These are phyloP conservation scores for Ramichloridium luteum DNA, from an alignment of 2,329 filamentous ascomycete genomes.

Conservation along the genomic window DNA sequence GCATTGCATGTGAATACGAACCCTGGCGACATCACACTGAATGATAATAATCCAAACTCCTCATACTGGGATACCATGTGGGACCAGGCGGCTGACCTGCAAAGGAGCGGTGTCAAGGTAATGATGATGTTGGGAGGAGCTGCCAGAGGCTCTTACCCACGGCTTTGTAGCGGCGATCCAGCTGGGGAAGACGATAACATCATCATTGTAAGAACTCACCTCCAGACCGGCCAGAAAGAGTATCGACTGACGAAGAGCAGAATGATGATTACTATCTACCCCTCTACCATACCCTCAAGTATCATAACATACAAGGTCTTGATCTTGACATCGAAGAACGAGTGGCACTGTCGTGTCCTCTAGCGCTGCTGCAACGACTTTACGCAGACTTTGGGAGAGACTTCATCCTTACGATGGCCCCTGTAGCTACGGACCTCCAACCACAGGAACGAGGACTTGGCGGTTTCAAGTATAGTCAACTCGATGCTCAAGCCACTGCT, in stretches of 20 bases:
- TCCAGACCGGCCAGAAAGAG: neutral
- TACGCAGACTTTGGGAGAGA: constrained; percentile 17
- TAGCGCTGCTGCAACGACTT: constrained; percentile 17
- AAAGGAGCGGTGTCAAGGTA: constrained; percentile 19
- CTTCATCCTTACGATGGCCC: constrained; percentile 24
- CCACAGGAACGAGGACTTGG: constrained; percentile 12
- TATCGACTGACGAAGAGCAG: constrained; percentile 6
- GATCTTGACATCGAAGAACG: constrained; percentile 23
- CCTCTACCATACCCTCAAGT: constrained; percentile 16
- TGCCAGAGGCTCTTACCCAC: constrained; percentile 17
- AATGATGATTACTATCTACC: constrained; percentile 18
- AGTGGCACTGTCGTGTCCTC: constrained; percentile 15
- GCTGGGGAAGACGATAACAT: too few species aligned
- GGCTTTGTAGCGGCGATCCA: constrained; percentile 15
- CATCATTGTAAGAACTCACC: neutral
- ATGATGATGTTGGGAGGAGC: constrained; percentile 24
- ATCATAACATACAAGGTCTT: constrained; percentile 19
- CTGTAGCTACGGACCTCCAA: constrained; percentile 18
- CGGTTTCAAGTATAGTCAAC: constrained; percentile 15
- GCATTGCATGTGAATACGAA: constrained; percentile 20
- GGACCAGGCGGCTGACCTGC: constrained; percentile 17
- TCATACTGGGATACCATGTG: constrained; percentile 15
- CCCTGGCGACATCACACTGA: constrained; percentile 17
- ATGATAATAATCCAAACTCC: constrained; percentile 17
- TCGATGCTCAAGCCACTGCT: constrained; percentile 15